These are phyloP conservation scores for Phytopythium oedochilum DNA, from an alignment of 352 stramenopile species.

Conservation along the genomic window DNA sequence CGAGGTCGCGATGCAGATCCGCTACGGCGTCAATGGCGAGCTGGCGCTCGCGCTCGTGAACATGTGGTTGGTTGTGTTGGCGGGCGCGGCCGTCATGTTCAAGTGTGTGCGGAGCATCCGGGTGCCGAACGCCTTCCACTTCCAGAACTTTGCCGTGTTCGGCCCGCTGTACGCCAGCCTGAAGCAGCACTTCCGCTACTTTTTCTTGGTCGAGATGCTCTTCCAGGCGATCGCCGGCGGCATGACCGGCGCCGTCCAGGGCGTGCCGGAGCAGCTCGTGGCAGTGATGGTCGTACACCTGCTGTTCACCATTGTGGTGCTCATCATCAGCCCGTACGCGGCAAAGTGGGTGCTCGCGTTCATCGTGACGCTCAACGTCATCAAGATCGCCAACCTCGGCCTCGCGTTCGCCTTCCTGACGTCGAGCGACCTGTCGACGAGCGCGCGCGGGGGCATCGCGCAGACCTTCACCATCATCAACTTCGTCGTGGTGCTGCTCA, in stretches of 20 bases:
- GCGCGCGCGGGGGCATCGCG: conserved; percentile 30
- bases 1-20: conserved; percentile 62
- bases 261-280: conserved; percentile 45
- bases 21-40: conserved; percentile 34
- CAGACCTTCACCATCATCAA: conserved; percentile 59
- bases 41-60: conserved; percentile 42
- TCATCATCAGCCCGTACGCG: conserved; percentile 50
- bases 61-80: conserved; percentile 40
- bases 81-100: conserved; percentile 32
- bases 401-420: conserved; percentile 55
- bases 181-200: conserved; percentile 51
- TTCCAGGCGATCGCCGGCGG: conserved; percentile 49
- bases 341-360: conserved; percentile 26
- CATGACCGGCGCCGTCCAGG: conserved; percentile 39
- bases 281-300: conserved; percentile 43
- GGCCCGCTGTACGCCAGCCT: conserved; percentile 56
- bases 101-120: conserved; percentile 34
- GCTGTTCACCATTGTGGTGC: conserved; percentile 38
- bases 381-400: conserved; percentile 50
- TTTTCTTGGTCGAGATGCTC: conserved; percentile 45
- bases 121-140: conserved; percentile 34
- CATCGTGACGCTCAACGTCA: conserved; percentile 29
- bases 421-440: conserved; percentile 29
- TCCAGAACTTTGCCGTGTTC: conserved; percentile 43
- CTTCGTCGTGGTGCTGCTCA: conserved; percentile 42